A percentile compares a stretch with the other conserved stretches of the same genome.
These are phyloP conservation scores for Holtermannia corniformis DNA, from an alignment of 768 basidiomycete species.

Conservation along the genomic window DNA sequence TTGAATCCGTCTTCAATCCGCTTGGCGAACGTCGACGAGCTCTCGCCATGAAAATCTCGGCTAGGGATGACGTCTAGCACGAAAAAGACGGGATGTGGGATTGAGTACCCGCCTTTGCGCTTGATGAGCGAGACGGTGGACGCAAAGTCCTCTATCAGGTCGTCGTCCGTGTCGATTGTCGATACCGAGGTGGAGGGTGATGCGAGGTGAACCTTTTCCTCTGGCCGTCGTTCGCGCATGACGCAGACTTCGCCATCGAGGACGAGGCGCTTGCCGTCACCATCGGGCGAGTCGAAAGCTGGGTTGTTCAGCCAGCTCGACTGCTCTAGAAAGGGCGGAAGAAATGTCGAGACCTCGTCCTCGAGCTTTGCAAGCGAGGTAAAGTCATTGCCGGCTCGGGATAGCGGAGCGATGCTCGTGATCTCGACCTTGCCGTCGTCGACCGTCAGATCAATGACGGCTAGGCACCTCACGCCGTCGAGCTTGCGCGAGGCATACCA, in stretches of 20 bases:
- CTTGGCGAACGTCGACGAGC: slow-evolving; percentile 16
- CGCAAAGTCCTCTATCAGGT: slow-evolving; percentile 30
- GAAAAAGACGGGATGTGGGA: slow-evolving; percentile 23
- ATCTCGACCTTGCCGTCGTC: not conserved
- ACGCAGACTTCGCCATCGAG: slow-evolving; percentile 39
- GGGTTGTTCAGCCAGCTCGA: slow-evolving; percentile 14
- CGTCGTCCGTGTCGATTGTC: slow-evolving; percentile 13
- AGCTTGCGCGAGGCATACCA: slow-evolving; percentile 40
- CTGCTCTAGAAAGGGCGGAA: slow-evolving; percentile 11
- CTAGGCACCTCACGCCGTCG: slow-evolving; percentile 32
- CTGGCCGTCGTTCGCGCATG: slow-evolving; percentile 11
- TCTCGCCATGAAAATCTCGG: not conserved
- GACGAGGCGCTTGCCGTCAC: slow-evolving; percentile 28
- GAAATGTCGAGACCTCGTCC: slow-evolving; percentile 8
- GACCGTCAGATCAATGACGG: slow-evolving; percentile 27
- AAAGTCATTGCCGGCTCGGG: slow-evolving; percentile 30
- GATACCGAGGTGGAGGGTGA: not conserved
- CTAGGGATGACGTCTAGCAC: slow-evolving; percentile 27
- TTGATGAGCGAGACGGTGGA: slow-evolving; percentile 29
- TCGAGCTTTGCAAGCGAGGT: slow-evolving; percentile 20
- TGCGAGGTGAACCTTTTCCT: not conserved
- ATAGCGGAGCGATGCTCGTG: slow-evolving; percentile 5
- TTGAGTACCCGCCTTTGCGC: slow-evolving; percentile 9
- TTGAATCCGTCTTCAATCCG: slow-evolving; percentile 17
- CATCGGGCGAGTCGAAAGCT: slow-evolving; percentile 1